Base-by-base conservation (phyloP, 2,329 filamentous ascomycete species). In the Celoporthe dispersa region DNA sequence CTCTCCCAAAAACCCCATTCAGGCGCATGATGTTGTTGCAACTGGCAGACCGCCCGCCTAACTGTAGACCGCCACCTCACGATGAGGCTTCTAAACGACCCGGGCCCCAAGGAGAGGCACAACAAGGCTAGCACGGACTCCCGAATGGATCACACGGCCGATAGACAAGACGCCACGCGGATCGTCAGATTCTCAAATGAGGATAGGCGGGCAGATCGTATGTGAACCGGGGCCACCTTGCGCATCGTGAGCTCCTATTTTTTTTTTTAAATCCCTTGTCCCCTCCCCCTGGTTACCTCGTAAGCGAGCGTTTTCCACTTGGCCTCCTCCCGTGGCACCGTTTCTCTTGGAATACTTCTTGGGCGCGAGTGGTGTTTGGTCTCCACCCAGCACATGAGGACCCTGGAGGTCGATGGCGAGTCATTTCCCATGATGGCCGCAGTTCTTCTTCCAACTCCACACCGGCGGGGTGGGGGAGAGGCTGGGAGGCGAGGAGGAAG, bases 121-220 rank as follows among this genome's bases (percentile, higher is more conserved):
- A 44, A 44, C 44, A 57, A 57, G 28, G 53, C 53, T 57, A 57
- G 53, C 53, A 57, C 53, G 53, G 53, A 25, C 53, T 57, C 53
- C 53, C 53, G 53, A 19, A 6, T 16, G 51, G 25, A 19, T 28
- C 53, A 12, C 8, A 12, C 33, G 12, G 53, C 25, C 53, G 53
- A 31, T 31, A 31, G 53, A 31, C 53, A 19, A 31, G 19, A 48
- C 53, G 53, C 53, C 53, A 57, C 28, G 53, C 53, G 53, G 53
- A 57, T 57, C 28, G 28, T 31, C 53, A 33, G 53, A 31, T 57
- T 57, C 25, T 57, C 53, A 31, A 57, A 57, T 57, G 53, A 57
- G 53, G 53, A 57, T 57, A 33, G 53, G 28, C 53, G 53, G 53
- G 53, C n/a, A 57, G 53, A 57, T 57, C 25, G 53, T 31, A 31